Evolutionary conservation across 1,284 basidiomycete species (phyloP).

Genomic region (Ceratobasidium sp.): DNA sequence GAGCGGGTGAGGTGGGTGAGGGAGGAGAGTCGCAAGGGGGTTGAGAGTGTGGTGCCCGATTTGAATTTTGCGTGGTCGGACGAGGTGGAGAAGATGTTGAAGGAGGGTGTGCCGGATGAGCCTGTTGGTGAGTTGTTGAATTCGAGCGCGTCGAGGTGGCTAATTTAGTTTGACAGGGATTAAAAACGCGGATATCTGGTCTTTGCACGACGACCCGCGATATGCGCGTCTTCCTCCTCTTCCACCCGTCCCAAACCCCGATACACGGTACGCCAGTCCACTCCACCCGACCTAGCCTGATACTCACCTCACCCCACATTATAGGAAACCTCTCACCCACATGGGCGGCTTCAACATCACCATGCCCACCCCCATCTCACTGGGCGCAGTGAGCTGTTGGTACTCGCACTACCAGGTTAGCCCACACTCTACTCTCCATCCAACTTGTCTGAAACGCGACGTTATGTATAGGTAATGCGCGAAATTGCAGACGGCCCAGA

Average conservation of each 20-base stretch:
- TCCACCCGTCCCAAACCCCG: conserved; percentile 17
- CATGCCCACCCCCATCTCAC: conserved; percentile 60
- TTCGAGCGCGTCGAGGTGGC: neutral
- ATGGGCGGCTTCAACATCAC: conserved; percentile 27
- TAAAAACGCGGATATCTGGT: conserved; percentile 31
- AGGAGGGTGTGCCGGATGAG: neutral
- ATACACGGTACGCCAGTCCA: conserved; percentile 26
- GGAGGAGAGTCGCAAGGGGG: conserved; percentile 37
- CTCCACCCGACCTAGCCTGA: neutral
- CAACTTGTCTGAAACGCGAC: no score
- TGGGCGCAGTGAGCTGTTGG: conserved; percentile 78
- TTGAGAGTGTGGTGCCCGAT: conserved; percentile 20
- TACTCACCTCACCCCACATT: neutral
- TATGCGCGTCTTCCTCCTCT: conserved; percentile 5
- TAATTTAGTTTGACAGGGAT: neutral
- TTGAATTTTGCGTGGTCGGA: conserved; percentile 30
- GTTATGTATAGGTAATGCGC: no score
- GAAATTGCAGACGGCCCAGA: conserved; percentile 55
- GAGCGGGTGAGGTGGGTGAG: conserved; percentile 48
- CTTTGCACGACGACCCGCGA: conserved; percentile 19
- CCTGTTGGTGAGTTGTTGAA: conserved; percentile 13
- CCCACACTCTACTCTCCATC: no score
- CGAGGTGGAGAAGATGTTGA: conserved; percentile 28
- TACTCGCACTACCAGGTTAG: conserved; percentile 75
- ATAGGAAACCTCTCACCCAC: conserved; percentile 27